Evolutionary conservation across 1,284 basidiomycete species (phyloP), one percentile per base, ranked within the genome.

Genomic region (Agroathelia rolfsii): DNA sequence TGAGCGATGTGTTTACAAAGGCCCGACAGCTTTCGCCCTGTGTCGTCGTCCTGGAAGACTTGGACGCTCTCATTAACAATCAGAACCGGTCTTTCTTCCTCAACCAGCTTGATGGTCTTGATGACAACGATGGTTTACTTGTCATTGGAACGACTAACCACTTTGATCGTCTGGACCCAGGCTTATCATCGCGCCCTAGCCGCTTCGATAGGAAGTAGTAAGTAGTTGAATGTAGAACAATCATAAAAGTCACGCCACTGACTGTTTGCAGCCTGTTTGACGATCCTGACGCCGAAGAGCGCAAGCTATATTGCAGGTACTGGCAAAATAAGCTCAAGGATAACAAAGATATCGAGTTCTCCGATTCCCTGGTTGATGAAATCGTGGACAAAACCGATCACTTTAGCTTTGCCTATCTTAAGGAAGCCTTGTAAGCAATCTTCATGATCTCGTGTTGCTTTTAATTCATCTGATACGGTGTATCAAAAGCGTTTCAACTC

Each of bases 191-290:
- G 28, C 69, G 85, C 14, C 85, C 85, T 4, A 85, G 81, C 43
- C 71, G 85, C 16, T 89, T 88, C 46, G 85, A 88, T 52, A 66
- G 85, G 34, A 87, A 87, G 61, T 88, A 77, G 83, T 82, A 44
- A 46, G 80, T 62, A 6, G 13, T 27, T 21, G 20, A n/a, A n/a
- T n/a, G n/a, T n/a, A n/a, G n/a, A n/a, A n/a, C 13, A 19, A 17
- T 24, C n/a, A 17, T 17, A 7, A 26, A 24, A 19, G 22, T 19
- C 18, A n/a, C 10, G 20, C 21, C 24, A 17, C 20, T 20, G 28
- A 24, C 24, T 15, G 28, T 13, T 2, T 30, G 34, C 18, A 79
- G 77, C 47, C 44, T 66, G 35, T 81, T 79, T 43, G 66, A 76
- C 28, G 72, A 83, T 48, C 84, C 84, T 4, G 66, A 68, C 42